Base-by-base conservation (phyloP, 257 asterid genomes). In the Gardenia jasminoides region DNA sequence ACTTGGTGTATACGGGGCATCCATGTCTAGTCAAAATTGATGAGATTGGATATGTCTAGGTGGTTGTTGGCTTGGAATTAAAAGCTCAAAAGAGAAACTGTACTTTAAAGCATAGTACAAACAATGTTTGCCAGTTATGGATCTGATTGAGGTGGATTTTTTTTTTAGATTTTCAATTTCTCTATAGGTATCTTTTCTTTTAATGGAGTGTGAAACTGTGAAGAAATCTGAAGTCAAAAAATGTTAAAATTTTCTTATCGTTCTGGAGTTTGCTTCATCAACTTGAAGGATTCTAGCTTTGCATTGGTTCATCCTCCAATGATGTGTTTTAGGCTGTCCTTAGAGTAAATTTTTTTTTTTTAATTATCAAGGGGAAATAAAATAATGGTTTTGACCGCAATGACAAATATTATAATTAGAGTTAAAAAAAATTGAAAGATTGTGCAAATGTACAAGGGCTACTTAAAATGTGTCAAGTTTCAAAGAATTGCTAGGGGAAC, bases 51-150 rank as follows among this genome's bases (percentile, higher is more conserved):
- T 50, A 2, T 11, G 20, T 52, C 31, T 6, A 24, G 22, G 46
- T 72, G 69, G 74, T 72, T 73, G 67, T 31, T 56, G 67, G 26
- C 26, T 76, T 74, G 47, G 70, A 36, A 74, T 80, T 80, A 28
- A 80, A 64, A 36, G 69, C 75, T 52, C 31, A 15, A 26, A 58
- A 41, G 6, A 33, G 12, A 5, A 22, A 28, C 0, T 10, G 62
- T 54, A 54, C 62, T 19, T 54, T 19, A 43, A 33, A 50, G 26
- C 26, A 26, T 13, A 58, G 28, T 66, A 15, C 4, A n/a, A 66
- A n/a, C 31, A 22, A 6, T 66, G 70, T 66, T n/a, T 30, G 70
- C 44, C 31, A 31, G 70, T 66, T 66, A 26, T n/a, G 31, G 39
- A 62, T 26, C 15, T 11, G 39, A 10, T 26, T 26, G 67, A 26